Evolutionary conservation across 1,284 basidiomycete genomes (phyloP), one percentile per base, ranked within the genome.

Genomic region (Golubevia sp.): DNA sequence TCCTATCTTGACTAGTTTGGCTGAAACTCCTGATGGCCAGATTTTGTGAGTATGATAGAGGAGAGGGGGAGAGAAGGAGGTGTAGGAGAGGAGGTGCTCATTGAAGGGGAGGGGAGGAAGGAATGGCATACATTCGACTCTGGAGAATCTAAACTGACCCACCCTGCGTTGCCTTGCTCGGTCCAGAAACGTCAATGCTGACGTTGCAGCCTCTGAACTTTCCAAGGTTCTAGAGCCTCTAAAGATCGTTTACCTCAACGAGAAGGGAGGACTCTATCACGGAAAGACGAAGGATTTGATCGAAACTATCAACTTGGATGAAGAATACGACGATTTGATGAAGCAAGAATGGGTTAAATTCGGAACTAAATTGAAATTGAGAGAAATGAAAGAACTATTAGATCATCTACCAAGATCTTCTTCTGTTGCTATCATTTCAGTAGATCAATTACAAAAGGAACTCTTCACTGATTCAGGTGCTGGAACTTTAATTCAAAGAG

Each of bases 291-390:
- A 75, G 61, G 80, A 82, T 64, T 71, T 82, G 85, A 86, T 99
- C 61, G 92, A 93, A 77, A 90, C 93, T 51, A 98, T 99, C 86
- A 99, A 99, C 86, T 86, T 99, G 61, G 96, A 99, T 84, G 96
- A 99, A 88, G 96, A 99, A 86, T 99, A 97, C 85, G 93, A 97
- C 73, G 88, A 89, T 49, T 89, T 99, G 65, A 94, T 99, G 94
- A 97, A 95, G 84, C 91, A 98, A 86, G 89, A 94, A n/a, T 99
- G 97, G 96, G 96, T 99, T 86, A 97, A 97, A 85, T 98, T 91
- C 84, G 96, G 96, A 71, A 99, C 97, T 74, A 99, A 99, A 86
- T 92, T 99, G 86, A 99, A 99, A 87, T 88, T 99, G 58, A 91
- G 96, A 73, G 96, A 99, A 86, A 98, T 99, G 88, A 99, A 99